A percentile compares a stretch with the other conserved stretches of the same genome.
These are phyloP conservation scores for Elongisporangium senticosum DNA, from an alignment of 352 stramenopile genomes.

Conservation along the genomic window DNA sequence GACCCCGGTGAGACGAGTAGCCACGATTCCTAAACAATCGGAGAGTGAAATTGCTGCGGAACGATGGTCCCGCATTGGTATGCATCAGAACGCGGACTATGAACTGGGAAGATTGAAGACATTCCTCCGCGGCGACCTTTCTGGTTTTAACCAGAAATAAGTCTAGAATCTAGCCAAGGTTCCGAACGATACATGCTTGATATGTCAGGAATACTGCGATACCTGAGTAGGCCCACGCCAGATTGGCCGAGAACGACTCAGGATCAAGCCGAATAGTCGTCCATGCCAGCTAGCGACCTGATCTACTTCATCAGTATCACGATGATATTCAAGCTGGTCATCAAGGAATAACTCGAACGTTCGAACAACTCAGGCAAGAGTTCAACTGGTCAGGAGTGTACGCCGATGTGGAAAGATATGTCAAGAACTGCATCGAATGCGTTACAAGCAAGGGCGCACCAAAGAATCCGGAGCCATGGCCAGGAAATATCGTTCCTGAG, in stretches of 20 bases:
- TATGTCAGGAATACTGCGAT: background rate
- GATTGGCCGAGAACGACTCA: background rate
- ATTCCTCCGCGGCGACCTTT: background rate
- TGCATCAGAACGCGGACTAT: background rate
- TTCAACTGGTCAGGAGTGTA: constrained; percentile 6
- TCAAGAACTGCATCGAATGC: constrained; percentile 7
- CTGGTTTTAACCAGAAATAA: background rate
- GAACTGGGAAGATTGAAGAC: background rate
- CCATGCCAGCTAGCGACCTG: background rate
- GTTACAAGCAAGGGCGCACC: constrained; percentile 5
- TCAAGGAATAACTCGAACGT: constrained; percentile 4
- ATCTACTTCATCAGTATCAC: constrained; percentile 1
- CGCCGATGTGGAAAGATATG: constrained; percentile 1
- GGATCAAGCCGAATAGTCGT: too few species aligned
- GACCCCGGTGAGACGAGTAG: too few species aligned
- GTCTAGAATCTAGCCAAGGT: background rate
- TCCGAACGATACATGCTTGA: background rate
- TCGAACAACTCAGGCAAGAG: background rate
- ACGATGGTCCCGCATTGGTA: constrained; percentile 1
- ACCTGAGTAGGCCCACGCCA: background rate
- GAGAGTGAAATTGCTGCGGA: too few species aligned
- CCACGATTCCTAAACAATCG: too few species aligned
- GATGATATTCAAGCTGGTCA: constrained; percentile 4
- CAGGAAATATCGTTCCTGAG: constrained; percentile 6
- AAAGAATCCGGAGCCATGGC: constrained; percentile 1